Evolutionary conservation across 352 stramenopile genomes (phyloP).

Genomic region (Phytophthora palmivora): DNA sequence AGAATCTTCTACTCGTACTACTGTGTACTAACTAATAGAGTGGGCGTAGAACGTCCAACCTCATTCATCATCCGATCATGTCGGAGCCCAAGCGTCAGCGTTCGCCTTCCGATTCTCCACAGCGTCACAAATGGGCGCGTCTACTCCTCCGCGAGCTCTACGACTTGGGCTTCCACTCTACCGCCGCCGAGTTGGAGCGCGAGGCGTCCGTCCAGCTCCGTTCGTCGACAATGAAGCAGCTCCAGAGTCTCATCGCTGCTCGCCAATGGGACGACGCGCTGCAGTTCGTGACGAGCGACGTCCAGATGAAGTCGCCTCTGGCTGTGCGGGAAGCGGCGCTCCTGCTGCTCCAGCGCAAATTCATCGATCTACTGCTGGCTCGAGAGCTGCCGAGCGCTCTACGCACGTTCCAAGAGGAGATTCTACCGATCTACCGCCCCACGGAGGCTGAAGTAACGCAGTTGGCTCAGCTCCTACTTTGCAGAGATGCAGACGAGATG

Average conservation of each 20-base stretch:
- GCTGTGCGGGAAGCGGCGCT: constrained; percentile 51
- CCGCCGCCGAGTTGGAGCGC: constrained; percentile 57
- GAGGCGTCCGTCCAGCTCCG: constrained; percentile 66
- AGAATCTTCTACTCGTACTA: too few species aligned
- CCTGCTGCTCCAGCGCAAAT: constrained; percentile 76
- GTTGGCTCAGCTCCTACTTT: constrained; percentile 68
- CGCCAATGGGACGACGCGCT: constrained; percentile 67
- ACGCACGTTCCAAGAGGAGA: constrained; percentile 72
- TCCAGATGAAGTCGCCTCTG: constrained; percentile 54
- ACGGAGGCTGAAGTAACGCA: constrained; percentile 59
- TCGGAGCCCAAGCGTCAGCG: constrained; percentile 48
- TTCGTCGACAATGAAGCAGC: constrained; percentile 58
- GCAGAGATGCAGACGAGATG: constrained; percentile 48
- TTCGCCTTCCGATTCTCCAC: neutral
- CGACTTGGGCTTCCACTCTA: constrained; percentile 59
- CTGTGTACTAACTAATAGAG: too few species aligned
- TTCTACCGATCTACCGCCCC: constrained; percentile 52
- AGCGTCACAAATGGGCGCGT: constrained; percentile 62
- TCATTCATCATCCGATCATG: too few species aligned
- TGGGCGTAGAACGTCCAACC: too few species aligned
- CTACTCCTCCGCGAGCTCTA: constrained; percentile 80
- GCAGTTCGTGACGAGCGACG: constrained; percentile 35
- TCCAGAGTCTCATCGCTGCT: constrained; percentile 49
- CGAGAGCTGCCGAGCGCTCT: constrained; percentile 52
- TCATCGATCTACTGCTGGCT: constrained; percentile 53